phyloP scores from a whole-genome alignment of 768 basidiomycete genomes.

The Rhodosporidiobolus sp. region DNA sequence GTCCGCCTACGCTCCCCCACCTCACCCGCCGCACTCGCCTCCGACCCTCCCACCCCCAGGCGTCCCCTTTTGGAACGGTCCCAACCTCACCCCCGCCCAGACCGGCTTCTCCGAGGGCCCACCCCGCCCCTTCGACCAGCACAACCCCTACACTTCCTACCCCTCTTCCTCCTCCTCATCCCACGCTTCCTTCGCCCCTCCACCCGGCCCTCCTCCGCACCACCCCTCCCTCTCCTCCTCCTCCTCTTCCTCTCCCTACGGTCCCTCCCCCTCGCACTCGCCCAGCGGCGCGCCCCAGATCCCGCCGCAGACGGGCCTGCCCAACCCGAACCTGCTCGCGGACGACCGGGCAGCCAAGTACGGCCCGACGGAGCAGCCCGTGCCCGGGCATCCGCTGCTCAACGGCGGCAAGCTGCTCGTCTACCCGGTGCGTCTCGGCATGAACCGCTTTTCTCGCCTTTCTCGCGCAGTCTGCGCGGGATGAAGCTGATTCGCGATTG shows the following conservation, averaged over 20 bases:
- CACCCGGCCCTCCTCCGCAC: background rate
- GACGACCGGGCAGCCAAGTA: background rate
- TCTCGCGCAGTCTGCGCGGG: too few species aligned
- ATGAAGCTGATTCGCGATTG: background rate
- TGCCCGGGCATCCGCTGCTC: conserved; percentile 23
- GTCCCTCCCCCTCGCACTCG: background rate
- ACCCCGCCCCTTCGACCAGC: background rate
- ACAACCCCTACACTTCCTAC: background rate
- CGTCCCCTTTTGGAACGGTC: conserved; percentile 40
- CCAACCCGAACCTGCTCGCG: background rate
- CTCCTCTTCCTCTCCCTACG: background rate
- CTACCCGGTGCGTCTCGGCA: conserved; percentile 13
- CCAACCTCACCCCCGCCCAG: conserved; percentile 28
- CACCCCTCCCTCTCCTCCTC: background rate
- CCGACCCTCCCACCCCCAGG: conserved; percentile 18
- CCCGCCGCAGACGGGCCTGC: too few species aligned
- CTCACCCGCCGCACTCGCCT: background rate
- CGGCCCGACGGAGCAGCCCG: conserved; percentile 11
- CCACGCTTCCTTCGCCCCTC: background rate
- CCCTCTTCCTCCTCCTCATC: background rate
- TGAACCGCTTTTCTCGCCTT: background rate
- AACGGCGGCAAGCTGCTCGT: conserved; percentile 18
- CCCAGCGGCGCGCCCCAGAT: too few species aligned
- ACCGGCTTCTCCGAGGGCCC: conserved; percentile 31
- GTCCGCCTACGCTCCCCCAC: background rate